Base-by-base conservation (phyloP, 1,284 basidiomycete species). In the Apiotrichum montevideense region DNA sequence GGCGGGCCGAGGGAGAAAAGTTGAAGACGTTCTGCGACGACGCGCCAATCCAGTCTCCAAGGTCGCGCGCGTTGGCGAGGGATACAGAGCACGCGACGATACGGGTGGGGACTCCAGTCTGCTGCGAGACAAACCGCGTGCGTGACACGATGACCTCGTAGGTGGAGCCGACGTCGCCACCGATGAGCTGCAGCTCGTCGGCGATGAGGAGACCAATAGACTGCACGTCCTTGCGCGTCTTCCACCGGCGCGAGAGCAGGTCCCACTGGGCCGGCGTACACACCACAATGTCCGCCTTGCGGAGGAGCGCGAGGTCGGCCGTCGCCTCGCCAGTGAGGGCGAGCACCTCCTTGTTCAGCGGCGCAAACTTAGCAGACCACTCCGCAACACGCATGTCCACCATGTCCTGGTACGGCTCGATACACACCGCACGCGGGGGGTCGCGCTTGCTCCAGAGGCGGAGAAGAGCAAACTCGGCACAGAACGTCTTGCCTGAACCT, bases 21-120 rank as follows among this genome's bases (percentile, higher is more conserved):
- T 98, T 98, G 85, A 98, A 98, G 62, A 97, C 90, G 7, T 88
- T 88, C 72, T 95, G 91, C 4, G 87, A 86, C 1, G 87, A 87
- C 0, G 87, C 93, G 35, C 94, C 95, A 76, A 99, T 91, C 96
- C 96, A 98, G 71, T 98, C 95, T 35, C 94, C 93, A 0, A 99
- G 80, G 73, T 98, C 96, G 33, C 88, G 83, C 1, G 93, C 94
- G 69, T 98, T 98, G n/a, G 93, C 90, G 11, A 98, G 81, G 1
- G 94, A 96, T 1, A 96, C 93, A 59, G 88, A 87, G 68, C 92
- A 92, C 0, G 92, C 94, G 42, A 98, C 88, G 56, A 98, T 89
- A 47, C 94, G 85, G 0, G 93, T 97, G 73, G 88, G 86, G 66
- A 85, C 83, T 57, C 90, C 88, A 0, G 90, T 95, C 74, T 98